Base-by-base conservation (phyloP, 805 yeast genomes). In the Nakazawaea anatomiae region DNA sequence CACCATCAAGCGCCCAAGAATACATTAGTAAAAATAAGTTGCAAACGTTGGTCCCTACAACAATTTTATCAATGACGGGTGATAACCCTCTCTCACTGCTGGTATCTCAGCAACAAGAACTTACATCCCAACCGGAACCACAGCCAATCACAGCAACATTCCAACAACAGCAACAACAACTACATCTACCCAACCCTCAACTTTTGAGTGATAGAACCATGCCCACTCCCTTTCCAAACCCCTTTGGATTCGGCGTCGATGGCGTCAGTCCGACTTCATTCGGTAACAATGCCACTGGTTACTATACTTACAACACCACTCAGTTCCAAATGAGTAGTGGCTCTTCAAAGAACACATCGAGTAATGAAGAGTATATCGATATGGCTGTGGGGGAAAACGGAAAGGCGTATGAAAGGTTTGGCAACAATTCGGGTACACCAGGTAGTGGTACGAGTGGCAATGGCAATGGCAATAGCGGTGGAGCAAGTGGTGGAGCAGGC, bases 1-100 rank as follows among this genome's bases (percentile, higher is more conserved):
- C 46, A 60, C 63, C 5, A 55, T 58, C 40, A 55, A 60, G 39
- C 59, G 10, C 29, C 4, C 46, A 32, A 32, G 64, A 10, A 44
- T 57, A 30, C 47, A 54, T n/a, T 59, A 11, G n/a, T 2, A 42
- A 48, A 8, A 42, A 27, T 14, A 41, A 44, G n/a, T 31, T 50
- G 27, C 53, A 51, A 18, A 42, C 52, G 14, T 42, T 51, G n/a
- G 53, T 51, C 12, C 53, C 53, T 32, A 46, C 50, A 9, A 31
- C 50, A 6, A 14, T 42, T 14, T 27, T 46, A 35, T 44, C 47
- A 4, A 25, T 44, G 10, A 11, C 8, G 3, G 28, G 27, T 12
- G 47, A 44, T 12, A 10, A 36, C 35, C n/a, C 31, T 7, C 12
- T 44, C 25, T 34, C 36, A 12, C 35, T 30, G 10, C 43, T 10